phyloP scores from a whole-genome alignment of 768 basidiomycete species.

The Mycena maculata region DNA sequence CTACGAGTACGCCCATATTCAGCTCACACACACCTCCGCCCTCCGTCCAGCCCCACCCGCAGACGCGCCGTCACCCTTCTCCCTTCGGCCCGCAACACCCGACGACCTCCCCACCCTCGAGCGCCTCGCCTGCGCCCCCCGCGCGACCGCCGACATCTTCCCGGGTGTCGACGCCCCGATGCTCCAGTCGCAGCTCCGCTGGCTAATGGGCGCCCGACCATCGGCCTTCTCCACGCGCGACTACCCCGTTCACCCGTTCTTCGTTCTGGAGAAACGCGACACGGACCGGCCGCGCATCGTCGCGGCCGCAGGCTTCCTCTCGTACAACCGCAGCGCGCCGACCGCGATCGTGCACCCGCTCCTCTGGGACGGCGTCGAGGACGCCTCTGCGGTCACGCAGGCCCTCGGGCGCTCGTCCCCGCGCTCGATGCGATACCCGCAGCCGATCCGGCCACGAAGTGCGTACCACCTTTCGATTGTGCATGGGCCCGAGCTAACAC shows the following conservation, averaged over 20 bases:
- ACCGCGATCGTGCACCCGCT: not conserved
- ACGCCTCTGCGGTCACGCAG: not conserved
- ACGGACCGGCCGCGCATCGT: not conserved
- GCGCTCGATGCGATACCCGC: not conserved
- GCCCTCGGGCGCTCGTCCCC: not conserved
- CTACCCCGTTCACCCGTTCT: not conserved
- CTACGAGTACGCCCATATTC: conserved; percentile 22
- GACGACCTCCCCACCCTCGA: conserved; percentile 12
- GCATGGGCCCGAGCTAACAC: not conserved
- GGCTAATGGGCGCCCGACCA: not conserved
- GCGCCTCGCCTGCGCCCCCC: conserved; percentile 6
- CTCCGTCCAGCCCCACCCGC: not conserved
- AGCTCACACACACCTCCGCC: not conserved
- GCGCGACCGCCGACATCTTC: conserved; percentile 1
- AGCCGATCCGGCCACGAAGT: not conserved
- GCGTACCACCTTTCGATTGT: not conserved
- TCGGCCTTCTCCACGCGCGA: not conserved
- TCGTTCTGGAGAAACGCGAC: not conserved
- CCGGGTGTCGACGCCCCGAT: not conserved
- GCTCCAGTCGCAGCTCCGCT: not conserved
- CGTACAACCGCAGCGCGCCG: not conserved
- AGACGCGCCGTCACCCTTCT: not conserved
- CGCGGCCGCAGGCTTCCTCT: not conserved
- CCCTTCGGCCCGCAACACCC: not conserved
- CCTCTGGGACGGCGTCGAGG: too few species aligned